phyloP scores from a whole-genome alignment of 2,329 filamentous ascomycete genomes.

The Aspergillus texensis region DNA sequence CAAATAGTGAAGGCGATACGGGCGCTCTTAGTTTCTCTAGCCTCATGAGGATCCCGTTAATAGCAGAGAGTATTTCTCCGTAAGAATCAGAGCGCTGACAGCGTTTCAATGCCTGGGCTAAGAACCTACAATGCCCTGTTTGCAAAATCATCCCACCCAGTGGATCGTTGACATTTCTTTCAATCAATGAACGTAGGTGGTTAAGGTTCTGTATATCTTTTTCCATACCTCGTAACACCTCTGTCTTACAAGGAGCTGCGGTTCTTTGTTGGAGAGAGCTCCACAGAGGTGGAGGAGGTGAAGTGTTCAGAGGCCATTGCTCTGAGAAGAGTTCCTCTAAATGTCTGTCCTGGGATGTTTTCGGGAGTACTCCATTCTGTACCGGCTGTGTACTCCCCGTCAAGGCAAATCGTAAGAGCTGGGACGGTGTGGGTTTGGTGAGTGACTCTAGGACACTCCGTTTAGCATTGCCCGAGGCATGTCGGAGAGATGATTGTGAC shows the following conservation, averaged over 20 bases:
- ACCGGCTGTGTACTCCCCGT: slow-evolving; percentile 23
- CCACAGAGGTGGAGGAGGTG: slow-evolving; percentile 27
- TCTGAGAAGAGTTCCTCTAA: slow-evolving; percentile 25
- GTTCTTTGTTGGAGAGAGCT: slow-evolving; percentile 18
- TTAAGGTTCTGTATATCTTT: slow-evolving; percentile 11
- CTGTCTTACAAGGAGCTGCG: not conserved
- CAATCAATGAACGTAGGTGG: slow-evolving; percentile 27
- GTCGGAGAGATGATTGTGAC: not conserved
- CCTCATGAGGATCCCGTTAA: slow-evolving; percentile 35
- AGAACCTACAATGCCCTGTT: slow-evolving; percentile 5
- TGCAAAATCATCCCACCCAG: slow-evolving; percentile 14
- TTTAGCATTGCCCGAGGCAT: slow-evolving; percentile 4
- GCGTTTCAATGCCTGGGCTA: slow-evolving; percentile 26
- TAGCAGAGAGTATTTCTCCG: slow-evolving; percentile 33
- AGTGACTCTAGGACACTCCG: not conserved
- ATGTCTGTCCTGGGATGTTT: slow-evolving; percentile 13
- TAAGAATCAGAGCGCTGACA: slow-evolving; percentile 29
- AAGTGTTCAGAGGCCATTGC: slow-evolving; percentile 24
- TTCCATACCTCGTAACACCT: slow-evolving; percentile 3
- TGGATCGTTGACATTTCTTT: slow-evolving; percentile 24
- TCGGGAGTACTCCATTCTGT: slow-evolving; percentile 2
- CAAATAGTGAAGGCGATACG: slow-evolving; percentile 16
- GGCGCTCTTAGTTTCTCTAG: slow-evolving; percentile 22
- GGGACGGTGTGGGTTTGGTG: slow-evolving; percentile 27
- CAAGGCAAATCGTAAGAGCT: slow-evolving; percentile 37